phyloP scores from a whole-genome alignment of 345 rosid genomes.

The Viola odorata region DNA sequence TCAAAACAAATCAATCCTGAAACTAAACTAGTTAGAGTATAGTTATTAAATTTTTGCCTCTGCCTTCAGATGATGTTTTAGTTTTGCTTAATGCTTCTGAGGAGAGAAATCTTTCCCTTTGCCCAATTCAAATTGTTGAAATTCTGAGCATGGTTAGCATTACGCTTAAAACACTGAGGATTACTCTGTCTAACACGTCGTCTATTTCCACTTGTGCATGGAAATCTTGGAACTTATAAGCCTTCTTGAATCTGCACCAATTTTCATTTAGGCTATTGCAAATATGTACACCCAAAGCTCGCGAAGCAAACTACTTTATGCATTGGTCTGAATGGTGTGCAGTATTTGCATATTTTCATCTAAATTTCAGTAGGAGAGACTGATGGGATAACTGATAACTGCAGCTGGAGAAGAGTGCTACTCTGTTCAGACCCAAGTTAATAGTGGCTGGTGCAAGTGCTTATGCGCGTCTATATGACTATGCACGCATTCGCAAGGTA shows the following conservation, averaged over 20 bases:
- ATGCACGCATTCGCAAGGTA: slow-evolving; percentile 90
- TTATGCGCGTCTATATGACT: slow-evolving; percentile 88
- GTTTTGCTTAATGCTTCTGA: background rate
- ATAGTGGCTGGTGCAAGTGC: slow-evolving; percentile 99
- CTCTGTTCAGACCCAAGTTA: slow-evolving; percentile 88
- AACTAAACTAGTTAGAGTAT: background rate
- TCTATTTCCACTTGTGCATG: too few species aligned
- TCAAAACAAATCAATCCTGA: background rate
- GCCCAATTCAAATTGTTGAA: background rate
- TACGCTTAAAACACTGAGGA: too few species aligned
- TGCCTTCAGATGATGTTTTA: background rate
- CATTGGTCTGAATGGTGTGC: background rate
- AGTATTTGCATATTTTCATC: background rate
- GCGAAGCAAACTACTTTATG: background rate
- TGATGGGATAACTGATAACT: slow-evolving; percentile 11
- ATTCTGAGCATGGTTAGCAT: too few species aligned
- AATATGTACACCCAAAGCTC: background rate
- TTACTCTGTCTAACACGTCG: too few species aligned
- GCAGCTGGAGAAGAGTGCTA: slow-evolving; percentile 95
- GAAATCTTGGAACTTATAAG: too few species aligned
- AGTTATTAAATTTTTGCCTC: background rate
- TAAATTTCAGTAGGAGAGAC: background rate
- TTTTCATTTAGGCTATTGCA: background rate
- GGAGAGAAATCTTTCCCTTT: too few species aligned
- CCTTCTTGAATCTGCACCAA: too few species aligned